Evolutionary conservation across 2,329 filamentous ascomycete species (phyloP).

Genomic region (Sporothrix variecibatus): DNA sequence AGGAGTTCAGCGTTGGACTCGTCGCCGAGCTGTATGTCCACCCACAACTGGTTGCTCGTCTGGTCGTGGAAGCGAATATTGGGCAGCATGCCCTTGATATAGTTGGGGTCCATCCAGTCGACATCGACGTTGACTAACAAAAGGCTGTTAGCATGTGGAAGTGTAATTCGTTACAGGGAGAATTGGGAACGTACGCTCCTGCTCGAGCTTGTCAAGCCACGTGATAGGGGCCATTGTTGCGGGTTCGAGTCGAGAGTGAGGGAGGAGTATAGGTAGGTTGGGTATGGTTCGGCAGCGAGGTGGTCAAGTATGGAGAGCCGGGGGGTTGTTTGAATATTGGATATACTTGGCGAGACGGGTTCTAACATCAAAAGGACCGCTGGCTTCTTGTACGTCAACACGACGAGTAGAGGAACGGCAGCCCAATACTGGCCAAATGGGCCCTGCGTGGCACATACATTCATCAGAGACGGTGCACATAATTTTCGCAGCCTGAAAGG

Average conservation of each 20-base stretch:
- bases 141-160: background rate
- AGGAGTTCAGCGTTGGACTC: constrained; percentile 44
- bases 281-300: background rate
- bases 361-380: background rate
- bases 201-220: constrained; percentile 49
- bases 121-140: constrained; percentile 51
- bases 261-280: background rate
- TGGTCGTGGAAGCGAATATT: constrained; percentile 50
- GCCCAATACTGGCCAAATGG: too few species aligned
- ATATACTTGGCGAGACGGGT: background rate
- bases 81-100: constrained; percentile 40
- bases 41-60: constrained; percentile 53
- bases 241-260: background rate
- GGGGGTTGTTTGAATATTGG: background rate
- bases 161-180: background rate
- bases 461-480: background rate
- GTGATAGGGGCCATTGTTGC: constrained; percentile 32
- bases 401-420: background rate
- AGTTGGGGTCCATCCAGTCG: constrained; percentile 54
- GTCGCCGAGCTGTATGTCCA: constrained; percentile 49
- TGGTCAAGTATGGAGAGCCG: background rate
- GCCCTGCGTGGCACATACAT: background rate
- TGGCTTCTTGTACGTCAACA: constrained; percentile 9
- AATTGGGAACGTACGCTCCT: constrained; percentile 40
- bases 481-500: background rate